Base-by-base conservation (phyloP, 2,329 filamentous ascomycete genomes). In the Calonectria fujianensis region DNA sequence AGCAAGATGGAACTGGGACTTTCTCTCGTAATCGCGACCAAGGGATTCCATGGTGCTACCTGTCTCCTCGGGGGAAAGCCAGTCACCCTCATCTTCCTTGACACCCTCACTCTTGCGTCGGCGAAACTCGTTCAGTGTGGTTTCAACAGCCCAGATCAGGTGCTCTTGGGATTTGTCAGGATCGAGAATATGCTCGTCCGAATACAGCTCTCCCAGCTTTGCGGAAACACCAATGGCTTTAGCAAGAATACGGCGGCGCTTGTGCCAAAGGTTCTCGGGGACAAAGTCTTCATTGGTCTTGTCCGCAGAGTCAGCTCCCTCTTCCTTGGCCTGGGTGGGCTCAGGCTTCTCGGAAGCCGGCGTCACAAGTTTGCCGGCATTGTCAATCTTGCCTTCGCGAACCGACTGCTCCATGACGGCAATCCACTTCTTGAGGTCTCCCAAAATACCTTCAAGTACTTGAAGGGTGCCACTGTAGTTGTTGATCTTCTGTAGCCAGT, bases 141-240 rank as follows among this genome's bases (percentile, higher is more conserved):
- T 93, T 82, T 97, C 94, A 0, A 98, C 94, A 0, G 95, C 94
- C 90, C 95, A 96, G 2, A 95, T 89, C 50, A 98, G 89, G 80
- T 94, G 92, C 20, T 80, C 74, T 81, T 97, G 95, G 0, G 95
- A 95, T 72, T 91, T 90, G 45, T 96, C 93, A 2, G 91, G 88
- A 69, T 97, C 90, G 67, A 94, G 89, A 16, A 98, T 91, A 82
- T 96, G 93, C 69, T 94, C 91, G 74, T 93, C 92, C 6, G 93
- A 90, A 84, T 98, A 98, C 11, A 98, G 87, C 80, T 96, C 93
- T 39, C 94, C 96, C 9, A 98, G 89, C 86, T 98, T 98, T 70
- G 97, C 92, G 78, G 92, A 92, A 48, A 96, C 93, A 27, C 92
- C 92, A 48, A 98, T 91, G 4, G 93, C 90, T 83, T 94, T 96